Base-by-base conservation (phyloP, 768 basidiomycete species). In the Rhodosporidiobolus odoratus region DNA sequence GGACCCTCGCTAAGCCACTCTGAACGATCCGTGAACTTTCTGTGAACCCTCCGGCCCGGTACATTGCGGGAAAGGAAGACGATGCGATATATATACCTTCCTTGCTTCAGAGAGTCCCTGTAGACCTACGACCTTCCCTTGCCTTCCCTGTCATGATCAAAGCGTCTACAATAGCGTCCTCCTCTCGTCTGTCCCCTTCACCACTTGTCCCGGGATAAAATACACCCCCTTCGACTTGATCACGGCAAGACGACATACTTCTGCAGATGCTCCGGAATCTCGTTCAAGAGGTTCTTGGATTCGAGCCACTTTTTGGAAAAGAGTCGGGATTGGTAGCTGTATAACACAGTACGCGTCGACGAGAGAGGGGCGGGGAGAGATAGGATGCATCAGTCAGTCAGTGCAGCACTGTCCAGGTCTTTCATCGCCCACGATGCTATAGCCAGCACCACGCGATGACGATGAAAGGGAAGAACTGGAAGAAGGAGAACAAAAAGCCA, bases 291-390 rank as follows among this genome's bases (percentile, higher is more conserved):
- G 0, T 84, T 87, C 79, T 98, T 98, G 43, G 84, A 82, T 78
- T 87, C 83, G 57, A 99, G 81, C 96, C 96, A 99, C 75, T 86
- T 85, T 79, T 89, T 89, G 23, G 93, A 96, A 82, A 99, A 99
- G 43, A 99, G 82, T 17, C 96, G 85, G 70, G 91, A 94, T 81
- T 98, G 96, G 78, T 99, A 84, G 71, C 82, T 82, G 75, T 35
- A 25, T 48, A 2, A 30, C 23, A 7, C 12, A 25, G 13, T 32
- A 1, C 21, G 27, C 23, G 27, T 53, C 37, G 32, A 27, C 45
- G n/a, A 16, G 56, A 48, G 38, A 34, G n/a, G 45, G 12, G 32
- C 16, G 15, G 27, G 10, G 52, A 30, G 21, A 27, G 54, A 41
- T 37, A 35, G 52, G 2, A 10, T 10, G 48, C 8, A n/a, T 50